Percentiles rank a stretch among this genome's conserved stretches.
phyloP scores from a whole-genome alignment of 164 flowering plant species.

The Vitis rotundifolia region DNA sequence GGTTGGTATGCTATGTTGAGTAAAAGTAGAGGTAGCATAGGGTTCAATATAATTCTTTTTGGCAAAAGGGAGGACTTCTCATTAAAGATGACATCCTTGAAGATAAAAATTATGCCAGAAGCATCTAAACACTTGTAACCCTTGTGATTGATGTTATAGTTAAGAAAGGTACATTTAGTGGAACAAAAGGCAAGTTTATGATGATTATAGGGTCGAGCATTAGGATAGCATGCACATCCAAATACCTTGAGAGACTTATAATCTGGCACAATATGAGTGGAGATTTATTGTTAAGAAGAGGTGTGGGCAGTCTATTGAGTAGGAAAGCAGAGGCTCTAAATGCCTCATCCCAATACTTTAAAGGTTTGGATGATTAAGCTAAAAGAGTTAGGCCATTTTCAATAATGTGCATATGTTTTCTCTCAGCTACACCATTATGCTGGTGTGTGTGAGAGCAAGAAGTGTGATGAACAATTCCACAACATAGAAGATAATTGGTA shows the following conservation, averaged over 20 bases:
- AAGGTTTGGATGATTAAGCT: background rate
- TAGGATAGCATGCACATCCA: conserved; percentile 1
- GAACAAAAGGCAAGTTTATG: background rate
- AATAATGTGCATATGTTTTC: background rate
- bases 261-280: background rate
- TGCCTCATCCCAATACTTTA: background rate
- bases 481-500: background rate
- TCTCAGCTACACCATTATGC: background rate
- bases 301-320: background rate
- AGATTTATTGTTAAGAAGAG: background rate
- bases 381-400: background rate
- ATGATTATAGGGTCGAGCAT: background rate
- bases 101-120: background rate
- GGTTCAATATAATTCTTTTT: too few species aligned
- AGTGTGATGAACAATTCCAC: background rate
- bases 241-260: background rate
- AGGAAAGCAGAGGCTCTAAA: background rate
- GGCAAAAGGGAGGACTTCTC: background rate
- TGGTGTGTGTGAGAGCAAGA: conserved; percentile 1
- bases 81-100: background rate
- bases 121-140: background rate
- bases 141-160: background rate
- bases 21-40: background rate
- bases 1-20: background rate
- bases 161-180: background rate